Evolutionary conservation across 345 rosid genomes (phyloP), one percentile per base, ranked within the genome.

Genomic region (Arabis hirsuta): DNA sequence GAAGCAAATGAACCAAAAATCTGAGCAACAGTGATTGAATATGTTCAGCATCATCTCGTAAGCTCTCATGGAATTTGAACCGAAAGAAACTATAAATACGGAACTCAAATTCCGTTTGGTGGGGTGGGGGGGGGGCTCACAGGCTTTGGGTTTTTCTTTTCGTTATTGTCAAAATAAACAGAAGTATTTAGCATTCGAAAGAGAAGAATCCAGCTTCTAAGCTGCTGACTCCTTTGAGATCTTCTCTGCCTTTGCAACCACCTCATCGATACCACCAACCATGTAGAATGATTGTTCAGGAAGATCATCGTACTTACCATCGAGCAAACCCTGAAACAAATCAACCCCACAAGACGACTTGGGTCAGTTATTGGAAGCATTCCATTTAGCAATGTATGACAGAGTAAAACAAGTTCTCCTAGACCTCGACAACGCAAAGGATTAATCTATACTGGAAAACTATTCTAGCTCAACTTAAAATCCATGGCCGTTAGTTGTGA

Each of bases 141-240:
- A 72, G 29, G 65, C 65, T 46, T 65, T 46, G 69, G 12, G 24
- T 50, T 59, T 64, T 67, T 31, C 55, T 42, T 75, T 69, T 69
- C 70, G 70, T 76, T 69, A 76, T 69, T 76, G 74, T 76, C 70
- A 70, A 29, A 70, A 67, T 45, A 65, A 46, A 54, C 55, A 16
- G 10, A 8, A 8, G 44, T 4, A 46, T 44, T 20, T 9, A 41
- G 60, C 51, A 44, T 63, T 7, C 19, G 3, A 12, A 65, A 47
- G 24, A 20, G 26, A 19, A 1, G 6, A 45, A 45, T 34, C 7
- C 8, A 44, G 38, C 57, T 0, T 60, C 75, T 83, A 83, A 31
- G 87, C 81, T 31, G 87, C 76, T 24, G 80, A 2, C 43, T 92
- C 96, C 86, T 73, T 87, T 55, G 96, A 80, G 62, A 92, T 92